A percentile compares a stretch with the other conserved stretches of the same genome.
Evolutionary conservation across 352 stramenopile species (phyloP).

Genomic region (Pythium guiyangense): DNA sequence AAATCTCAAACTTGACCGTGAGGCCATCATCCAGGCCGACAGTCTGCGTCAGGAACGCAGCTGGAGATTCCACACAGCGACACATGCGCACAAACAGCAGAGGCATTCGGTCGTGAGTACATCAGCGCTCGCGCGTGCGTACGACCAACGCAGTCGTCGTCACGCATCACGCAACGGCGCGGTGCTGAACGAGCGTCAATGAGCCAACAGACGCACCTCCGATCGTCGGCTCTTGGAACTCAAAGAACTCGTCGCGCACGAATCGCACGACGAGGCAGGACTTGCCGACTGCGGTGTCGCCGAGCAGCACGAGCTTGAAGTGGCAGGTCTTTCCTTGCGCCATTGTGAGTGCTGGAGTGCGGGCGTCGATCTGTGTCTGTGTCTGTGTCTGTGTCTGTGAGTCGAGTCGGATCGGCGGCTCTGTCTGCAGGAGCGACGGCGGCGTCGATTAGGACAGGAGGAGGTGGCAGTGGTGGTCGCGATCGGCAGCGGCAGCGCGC

Average conservation of each 20-base stretch:
- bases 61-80: conserved; percentile 20
- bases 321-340: conserved; percentile 88
- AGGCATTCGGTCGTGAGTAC: conserved; percentile 1
- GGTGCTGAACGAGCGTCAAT: no score
- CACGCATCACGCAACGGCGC: not conserved
- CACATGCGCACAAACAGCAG: not conserved
- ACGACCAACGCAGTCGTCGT: no score
- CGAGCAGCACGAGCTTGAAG: conserved; percentile 99
- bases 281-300: conserved; percentile 99
- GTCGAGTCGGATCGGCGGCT: no score
- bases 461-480: not conserved
- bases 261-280: conserved; percentile 99
- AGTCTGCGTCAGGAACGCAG: conserved; percentile 98
- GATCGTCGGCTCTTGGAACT: conserved; percentile 98
- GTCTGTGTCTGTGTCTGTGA: not conserved
- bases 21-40: conserved; percentile 95
- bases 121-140: no score
- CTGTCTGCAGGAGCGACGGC: not conserved
- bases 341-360: conserved; percentile 31
- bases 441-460: not conserved
- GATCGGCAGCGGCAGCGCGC: no score
- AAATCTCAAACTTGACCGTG: conserved; percentile 99
- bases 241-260: conserved; percentile 99
- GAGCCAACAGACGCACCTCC: conserved; percentile 47
- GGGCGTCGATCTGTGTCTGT: not conserved